Evolutionary conservation across 75 land plant genomes (phyloP).

Genomic region (Selaginella moellendorffii): DNA sequence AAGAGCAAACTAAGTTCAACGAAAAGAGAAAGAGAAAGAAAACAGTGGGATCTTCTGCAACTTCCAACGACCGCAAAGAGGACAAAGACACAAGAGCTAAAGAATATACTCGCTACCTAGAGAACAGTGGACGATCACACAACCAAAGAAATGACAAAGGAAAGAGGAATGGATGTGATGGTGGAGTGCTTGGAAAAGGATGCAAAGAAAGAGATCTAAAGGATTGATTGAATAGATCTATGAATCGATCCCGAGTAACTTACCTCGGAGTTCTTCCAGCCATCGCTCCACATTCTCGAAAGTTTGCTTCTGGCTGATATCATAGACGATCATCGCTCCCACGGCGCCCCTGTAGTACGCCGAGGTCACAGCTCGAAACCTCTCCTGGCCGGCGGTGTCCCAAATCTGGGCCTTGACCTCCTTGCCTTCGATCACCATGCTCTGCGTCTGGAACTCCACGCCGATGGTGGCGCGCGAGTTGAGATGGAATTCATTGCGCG

Average conservation of each 20-base stretch:
- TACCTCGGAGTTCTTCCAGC: slow-evolving; percentile 49
- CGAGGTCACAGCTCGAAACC: slow-evolving; percentile 74
- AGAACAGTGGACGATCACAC: not conserved
- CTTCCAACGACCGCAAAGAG: not conserved
- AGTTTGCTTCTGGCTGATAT: slow-evolving; percentile 53
- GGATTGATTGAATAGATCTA: not conserved
- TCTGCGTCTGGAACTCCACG: slow-evolving; percentile 80
- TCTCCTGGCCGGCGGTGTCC: slow-evolving; percentile 87
- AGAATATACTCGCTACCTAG: not conserved
- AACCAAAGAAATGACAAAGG: too few relatives aligned
- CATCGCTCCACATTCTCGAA: slow-evolving; percentile 70
- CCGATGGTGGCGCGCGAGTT: slow-evolving; percentile 73
- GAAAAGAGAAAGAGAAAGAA: too few relatives aligned
- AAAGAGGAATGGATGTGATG: too few relatives aligned
- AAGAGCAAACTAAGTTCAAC: too few relatives aligned
- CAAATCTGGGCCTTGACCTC: slow-evolving; percentile 77
- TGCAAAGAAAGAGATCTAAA: not conserved
- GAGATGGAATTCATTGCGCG: slow-evolving; percentile 53
- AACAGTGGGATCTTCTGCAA: too few relatives aligned
- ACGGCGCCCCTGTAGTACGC: slow-evolving; percentile 80
- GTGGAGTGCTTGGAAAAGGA: not conserved
- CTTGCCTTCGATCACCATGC: slow-evolving; percentile 62
- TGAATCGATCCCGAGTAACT: not conserved
- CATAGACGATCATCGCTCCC: slow-evolving; percentile 77
- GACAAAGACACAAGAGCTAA: not conserved